A percentile compares a stretch with the other conserved stretches of the same genome.
Conservation (phyloP, 371 early-diverging fungal species). For the Conidiobolus incongruus region DNA sequence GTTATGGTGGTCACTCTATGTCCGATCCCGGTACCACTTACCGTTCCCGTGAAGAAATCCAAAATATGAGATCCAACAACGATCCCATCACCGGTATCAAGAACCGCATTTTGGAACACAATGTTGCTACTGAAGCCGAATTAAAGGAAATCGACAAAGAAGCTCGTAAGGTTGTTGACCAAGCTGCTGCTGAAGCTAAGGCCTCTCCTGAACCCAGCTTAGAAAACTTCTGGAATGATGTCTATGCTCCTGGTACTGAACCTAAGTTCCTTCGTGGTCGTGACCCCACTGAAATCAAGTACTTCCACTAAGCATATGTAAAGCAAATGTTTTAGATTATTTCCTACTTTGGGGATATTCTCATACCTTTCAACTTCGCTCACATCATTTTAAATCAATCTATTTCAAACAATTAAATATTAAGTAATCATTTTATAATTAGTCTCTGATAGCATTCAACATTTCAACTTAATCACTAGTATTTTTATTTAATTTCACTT, state of each 20-base stretch:
- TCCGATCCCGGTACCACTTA: constrained; percentile 97
- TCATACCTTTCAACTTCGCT: too few species aligned
- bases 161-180: constrained; percentile 60
- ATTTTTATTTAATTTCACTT: too few species aligned
- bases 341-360: too few species aligned
- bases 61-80: constrained; percentile 81
- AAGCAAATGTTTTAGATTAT: too few species aligned
- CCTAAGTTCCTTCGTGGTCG: constrained; percentile 55
- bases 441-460: too few species aligned
- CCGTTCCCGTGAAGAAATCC: constrained; percentile 93
- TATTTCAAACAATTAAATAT: too few species aligned
- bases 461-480: too few species aligned
- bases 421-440: too few species aligned
- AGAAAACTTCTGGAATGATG: constrained; percentile 49
- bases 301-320: constrained; percentile 13
- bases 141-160: constrained; percentile 81
- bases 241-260: constrained; percentile 60
- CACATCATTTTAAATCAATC: too few species aligned
- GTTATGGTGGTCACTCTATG: constrained; percentile 99
- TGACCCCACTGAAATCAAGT: constrained; percentile 42
- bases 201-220: constrained; percentile 56
- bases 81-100: constrained; percentile 87
- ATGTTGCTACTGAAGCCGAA: constrained; percentile 58
- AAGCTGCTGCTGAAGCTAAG: constrained; percentile 68
- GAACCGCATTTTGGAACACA: constrained; percentile 45